Evolutionary conservation across 768 basidiomycete genomes (phyloP), one percentile per base, ranked within the genome.

Genomic region (Hygrocybe coccinea): DNA sequence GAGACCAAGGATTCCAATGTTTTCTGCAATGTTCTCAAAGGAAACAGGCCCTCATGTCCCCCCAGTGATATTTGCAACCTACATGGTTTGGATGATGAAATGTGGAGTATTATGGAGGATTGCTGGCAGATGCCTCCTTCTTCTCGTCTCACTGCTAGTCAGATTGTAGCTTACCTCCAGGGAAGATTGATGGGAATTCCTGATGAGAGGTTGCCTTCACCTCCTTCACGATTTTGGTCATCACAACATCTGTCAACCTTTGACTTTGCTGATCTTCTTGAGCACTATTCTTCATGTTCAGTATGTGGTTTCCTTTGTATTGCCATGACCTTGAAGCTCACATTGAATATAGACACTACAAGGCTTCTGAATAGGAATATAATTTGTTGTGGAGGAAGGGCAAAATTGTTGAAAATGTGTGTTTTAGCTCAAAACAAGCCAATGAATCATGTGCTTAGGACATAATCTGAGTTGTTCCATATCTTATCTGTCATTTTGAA

Each of bases 1-100:
- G 59, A 62, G 10, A 8, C 33, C 7, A 51, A 56, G 41, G 55
- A 64, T 49, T 44, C 44, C 8, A 57, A 62, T 2, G 68, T 71
- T 9, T 67, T 68, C 10, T 22, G 61, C 6, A 37, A 33, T 24
- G 55, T 59, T 17, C 33, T 41, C 3, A 46, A 37, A 44, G 58
- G 58, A 15, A 17, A 47, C 12, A 43, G 55, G 19, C 58, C 58
- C 14, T n/a, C 19, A 11, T 22, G 34, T 9, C 58, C 55, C 3
- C 17, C 44, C 12, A 11, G 4, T 14, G 15, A 54, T 35, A 10
- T 44, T n/a, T 5, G 43, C 36, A 9, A 2, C 19, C 8, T 7
- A 6, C 17, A n/a, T 39, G 44, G 37, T n/a, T 22, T 52, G 41
- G 21, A 21, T 41, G 55, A 59, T 36, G 38, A 48, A 1, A 21